phyloP scores from a whole-genome alignment of 164 flowering plant species.

The Nymphaea thermarum region DNA sequence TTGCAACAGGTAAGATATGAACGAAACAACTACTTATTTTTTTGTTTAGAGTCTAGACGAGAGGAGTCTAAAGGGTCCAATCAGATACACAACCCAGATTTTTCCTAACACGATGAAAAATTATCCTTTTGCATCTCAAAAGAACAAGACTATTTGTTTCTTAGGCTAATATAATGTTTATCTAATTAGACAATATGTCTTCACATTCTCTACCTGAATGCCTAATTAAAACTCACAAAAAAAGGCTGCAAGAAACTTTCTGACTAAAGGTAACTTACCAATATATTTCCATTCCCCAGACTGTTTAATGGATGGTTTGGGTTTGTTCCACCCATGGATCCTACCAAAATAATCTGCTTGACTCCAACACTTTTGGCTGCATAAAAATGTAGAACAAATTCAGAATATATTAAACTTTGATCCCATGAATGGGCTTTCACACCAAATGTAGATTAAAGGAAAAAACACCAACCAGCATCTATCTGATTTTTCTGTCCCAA shows the following conservation, averaged over 20 bases:
- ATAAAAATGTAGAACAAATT: conserved; percentile 4
- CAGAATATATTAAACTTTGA: not conserved
- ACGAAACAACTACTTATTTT: too few species aligned
- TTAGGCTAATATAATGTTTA: too few species aligned
- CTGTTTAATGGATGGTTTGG: conserved; percentile 75
- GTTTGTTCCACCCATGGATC: conserved; percentile 95
- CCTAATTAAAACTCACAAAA: not conserved
- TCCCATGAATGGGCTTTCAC: not conserved
- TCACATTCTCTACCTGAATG: too few species aligned
- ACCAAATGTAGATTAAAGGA: not conserved
- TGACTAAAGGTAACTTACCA: conserved; percentile 31
- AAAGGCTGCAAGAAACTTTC: not conserved
- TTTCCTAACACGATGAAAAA: too few species aligned
- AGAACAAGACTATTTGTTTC: too few species aligned
- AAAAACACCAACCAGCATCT: conserved; percentile 61
- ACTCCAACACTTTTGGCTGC: conserved; percentile 93
- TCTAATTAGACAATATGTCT: too few species aligned
- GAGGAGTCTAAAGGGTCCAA: too few species aligned
- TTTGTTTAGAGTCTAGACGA: too few species aligned
- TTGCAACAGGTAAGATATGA: too few species aligned
- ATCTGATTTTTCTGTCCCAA: conserved; percentile 98
- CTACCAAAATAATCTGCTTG: conserved; percentile 92
- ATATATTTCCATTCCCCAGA: conserved; percentile 85
- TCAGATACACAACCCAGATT: too few species aligned
- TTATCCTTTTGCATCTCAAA: too few species aligned